Conservation (phyloP, 768 basidiomycete genomes). For the Russula compacta region DNA sequence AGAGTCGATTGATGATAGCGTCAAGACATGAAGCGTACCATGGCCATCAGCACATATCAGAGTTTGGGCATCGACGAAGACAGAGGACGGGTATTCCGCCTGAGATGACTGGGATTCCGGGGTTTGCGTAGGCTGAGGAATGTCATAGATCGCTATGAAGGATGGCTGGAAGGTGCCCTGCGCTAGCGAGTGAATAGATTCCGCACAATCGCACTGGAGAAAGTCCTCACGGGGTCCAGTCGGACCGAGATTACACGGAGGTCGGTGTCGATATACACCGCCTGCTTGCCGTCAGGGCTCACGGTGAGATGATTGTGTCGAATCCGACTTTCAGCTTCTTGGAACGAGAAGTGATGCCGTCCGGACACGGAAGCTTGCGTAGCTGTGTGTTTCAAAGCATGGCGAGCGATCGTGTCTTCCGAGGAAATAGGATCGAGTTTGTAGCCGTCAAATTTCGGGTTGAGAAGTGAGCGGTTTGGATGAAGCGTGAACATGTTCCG, state of each 20-base stretch:
- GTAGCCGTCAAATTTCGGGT: slow-evolving; percentile 82
- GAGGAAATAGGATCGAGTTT: slow-evolving; percentile 56
- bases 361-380: slow-evolving; percentile 52
- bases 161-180: slow-evolving; percentile 45
- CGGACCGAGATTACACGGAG: slow-evolving; percentile 52
- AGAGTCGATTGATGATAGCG: slow-evolving; percentile 31
- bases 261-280: slow-evolving; percentile 60
- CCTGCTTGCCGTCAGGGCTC: slow-evolving; percentile 36
- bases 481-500: slow-evolving; percentile 13
- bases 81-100: slow-evolving; percentile 67
- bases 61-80: slow-evolving; percentile 41
- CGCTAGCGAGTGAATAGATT: slow-evolving; percentile 23
- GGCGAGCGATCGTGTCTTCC: slow-evolving; percentile 44
- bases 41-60: slow-evolving; percentile 61
- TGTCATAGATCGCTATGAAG: slow-evolving; percentile 48
- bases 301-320: slow-evolving; percentile 72
- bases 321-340: slow-evolving; percentile 78
- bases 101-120: slow-evolving; percentile 34
- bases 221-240: slow-evolving; percentile 44
- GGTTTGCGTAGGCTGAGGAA: slow-evolving; percentile 45
- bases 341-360: slow-evolving; percentile 55
- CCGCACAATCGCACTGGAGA: slow-evolving; percentile 6
- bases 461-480: slow-evolving; percentile 44
- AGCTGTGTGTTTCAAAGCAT: slow-evolving; percentile 37
- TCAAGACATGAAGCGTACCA: slow-evolving; percentile 57